phyloP scores from a whole-genome alignment of 2,329 filamentous ascomycete species.

The Talaromyces atroroseus region DNA sequence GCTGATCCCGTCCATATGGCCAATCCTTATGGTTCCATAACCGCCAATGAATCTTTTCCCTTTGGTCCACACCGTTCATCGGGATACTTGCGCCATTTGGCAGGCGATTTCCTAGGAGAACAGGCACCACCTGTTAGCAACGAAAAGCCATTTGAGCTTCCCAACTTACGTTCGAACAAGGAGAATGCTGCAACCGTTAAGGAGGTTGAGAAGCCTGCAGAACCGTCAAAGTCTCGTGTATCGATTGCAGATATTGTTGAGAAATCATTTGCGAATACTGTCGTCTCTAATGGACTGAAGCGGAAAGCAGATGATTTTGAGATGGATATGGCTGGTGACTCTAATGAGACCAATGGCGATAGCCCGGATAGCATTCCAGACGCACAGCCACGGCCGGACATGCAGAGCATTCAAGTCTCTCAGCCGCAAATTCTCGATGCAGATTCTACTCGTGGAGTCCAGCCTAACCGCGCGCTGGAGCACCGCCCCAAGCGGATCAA shows the following conservation, averaged over 20 bases:
- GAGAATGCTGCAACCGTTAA: background rate
- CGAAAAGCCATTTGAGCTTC: background rate
- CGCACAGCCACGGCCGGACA: conserved; percentile 21
- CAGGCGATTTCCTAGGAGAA: background rate
- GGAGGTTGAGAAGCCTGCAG: background rate
- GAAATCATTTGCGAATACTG: background rate
- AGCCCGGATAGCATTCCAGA: conserved; percentile 16
- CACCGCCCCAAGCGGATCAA: conserved; percentile 27
- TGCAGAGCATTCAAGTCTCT: conserved; percentile 12
- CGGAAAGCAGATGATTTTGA: conserved; percentile 29
- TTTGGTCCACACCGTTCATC: conserved; percentile 7
- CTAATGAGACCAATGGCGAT: background rate
- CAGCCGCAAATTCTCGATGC: conserved; percentile 16
- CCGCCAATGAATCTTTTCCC: conserved; percentile 8
- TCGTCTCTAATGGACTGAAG: conserved; percentile 18
- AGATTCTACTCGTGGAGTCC: conserved; percentile 9
- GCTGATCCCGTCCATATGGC: background rate
- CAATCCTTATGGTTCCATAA: background rate
- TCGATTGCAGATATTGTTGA: conserved; percentile 18
- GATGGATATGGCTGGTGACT: background rate
- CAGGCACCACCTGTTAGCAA: background rate
- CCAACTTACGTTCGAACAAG: background rate
- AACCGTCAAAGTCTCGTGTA: conserved; percentile 12
- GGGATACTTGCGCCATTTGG: conserved; percentile 7
- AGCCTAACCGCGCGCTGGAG: conserved; percentile 17